Percentiles rank a stretch among this genome's conserved stretches.
Evolutionary conservation across 164 flowering plant species (phyloP).

Genomic region (Euptelea pleiosperma): DNA sequence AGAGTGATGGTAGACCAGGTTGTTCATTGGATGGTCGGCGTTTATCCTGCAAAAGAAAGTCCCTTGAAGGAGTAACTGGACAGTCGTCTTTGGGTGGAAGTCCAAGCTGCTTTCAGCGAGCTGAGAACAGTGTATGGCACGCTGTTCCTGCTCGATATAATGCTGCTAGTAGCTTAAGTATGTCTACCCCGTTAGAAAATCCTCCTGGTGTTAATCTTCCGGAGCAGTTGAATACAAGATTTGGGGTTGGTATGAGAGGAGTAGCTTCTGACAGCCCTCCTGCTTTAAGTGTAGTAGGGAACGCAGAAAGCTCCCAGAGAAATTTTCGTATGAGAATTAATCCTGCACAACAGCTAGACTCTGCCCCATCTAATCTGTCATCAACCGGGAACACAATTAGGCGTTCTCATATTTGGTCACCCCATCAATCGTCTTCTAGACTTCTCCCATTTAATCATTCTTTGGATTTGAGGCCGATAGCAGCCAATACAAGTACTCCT

Average conservation of each 20-base stretch:
- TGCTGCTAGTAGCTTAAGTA: slow-evolving; percentile 28
- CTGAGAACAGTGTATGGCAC: slow-evolving; percentile 47
- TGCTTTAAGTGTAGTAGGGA: slow-evolving; percentile 23
- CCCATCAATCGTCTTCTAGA: slow-evolving; percentile 22
- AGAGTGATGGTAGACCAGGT: slow-evolving; percentile 44
- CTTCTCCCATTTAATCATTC: slow-evolving; percentile 24
- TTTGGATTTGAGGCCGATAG: slow-evolving; percentile 28
- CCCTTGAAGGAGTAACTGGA: slow-evolving; percentile 55
- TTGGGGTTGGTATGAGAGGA: slow-evolving; percentile 32
- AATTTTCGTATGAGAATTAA: slow-evolving; percentile 35
- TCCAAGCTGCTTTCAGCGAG: slow-evolving; percentile 33
- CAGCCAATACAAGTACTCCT: slow-evolving; percentile 21
- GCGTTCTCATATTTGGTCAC: slow-evolving; percentile 19
- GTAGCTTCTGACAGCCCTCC: slow-evolving; percentile 25
- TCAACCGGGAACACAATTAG: slow-evolving; percentile 19
- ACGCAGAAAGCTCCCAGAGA: slow-evolving; percentile 36
- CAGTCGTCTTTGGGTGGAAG: slow-evolving; percentile 57
- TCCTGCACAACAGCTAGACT: slow-evolving; percentile 26
- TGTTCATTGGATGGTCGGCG: slow-evolving; percentile 53
- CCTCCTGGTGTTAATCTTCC: slow-evolving; percentile 15
- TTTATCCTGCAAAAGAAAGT: slow-evolving; percentile 67
- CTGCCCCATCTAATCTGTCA: slow-evolving; percentile 28
- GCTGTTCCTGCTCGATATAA: slow-evolving; percentile 25
- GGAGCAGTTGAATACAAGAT: slow-evolving; percentile 35
- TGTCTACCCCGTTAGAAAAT: slow-evolving; percentile 26